Evolutionary conservation across 176 grass and related monocot species (phyloP), one percentile per base, ranked within the genome.

Genomic region (Pharus latifolius): DNA sequence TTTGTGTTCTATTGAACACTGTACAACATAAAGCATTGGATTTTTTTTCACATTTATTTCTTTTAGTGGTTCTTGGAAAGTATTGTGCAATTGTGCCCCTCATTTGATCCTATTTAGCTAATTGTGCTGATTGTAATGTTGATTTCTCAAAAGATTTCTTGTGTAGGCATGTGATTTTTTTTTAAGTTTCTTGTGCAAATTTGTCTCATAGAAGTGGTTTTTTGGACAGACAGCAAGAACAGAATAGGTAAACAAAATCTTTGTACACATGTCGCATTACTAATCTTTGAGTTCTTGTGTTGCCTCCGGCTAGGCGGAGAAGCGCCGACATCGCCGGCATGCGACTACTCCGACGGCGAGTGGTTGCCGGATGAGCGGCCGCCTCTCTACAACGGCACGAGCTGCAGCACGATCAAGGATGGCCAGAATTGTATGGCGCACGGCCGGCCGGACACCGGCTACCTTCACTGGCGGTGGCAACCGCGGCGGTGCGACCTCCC

Each of bases 341-440:
- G 93, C 60, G 80, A 96, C 69, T 92, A 84, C 56, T 79, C 88
- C 18, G 77, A 85, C 8, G 86, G 86, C 25, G 70, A 70, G 49
- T 96, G 93, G 93, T 67, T 92, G 11, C 73, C 51, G 7, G 73
- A 96, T 53, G 18, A 43, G 20, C 76, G 83, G 4, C 68, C 66
- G 19, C 83, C 83, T 2, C 74, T 77, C 0, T 96, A 92, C 89
- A 80, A 80, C 34, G 86, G 86, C 20, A 85, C 73, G 17, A 82
- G 55, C 63, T 96, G 88, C 65, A 60, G 57, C 49, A 87, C 89
- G 13, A 92, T 96, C 70, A 96, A 96, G 63, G 86, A 89, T 1
- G 87, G 82, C 13, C 93, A 96, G 74, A 96, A 96, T 55, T 96
- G 93, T 74, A 90, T 96, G 93, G 80, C 73, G 18, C 83, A 92